phyloP scores from a whole-genome alignment of 306 rosid genomes.

The Prunus fruticosa region DNA sequence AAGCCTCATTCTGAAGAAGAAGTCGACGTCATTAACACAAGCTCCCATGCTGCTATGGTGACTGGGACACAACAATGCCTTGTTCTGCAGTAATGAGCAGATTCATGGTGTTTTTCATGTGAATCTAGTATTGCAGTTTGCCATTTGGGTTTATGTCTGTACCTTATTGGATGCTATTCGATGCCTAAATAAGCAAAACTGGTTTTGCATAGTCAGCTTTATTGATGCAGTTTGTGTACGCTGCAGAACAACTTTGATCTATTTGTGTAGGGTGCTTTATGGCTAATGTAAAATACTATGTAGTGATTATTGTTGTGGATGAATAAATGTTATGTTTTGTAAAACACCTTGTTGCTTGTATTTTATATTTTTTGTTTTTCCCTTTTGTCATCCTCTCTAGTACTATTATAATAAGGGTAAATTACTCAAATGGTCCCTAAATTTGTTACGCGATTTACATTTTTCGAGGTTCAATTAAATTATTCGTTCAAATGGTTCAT shows the following conservation, averaged over 20 bases:
- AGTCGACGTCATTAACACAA: slow-evolving; percentile 30
- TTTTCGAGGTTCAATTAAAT: too few species aligned
- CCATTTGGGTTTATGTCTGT: slow-evolving; percentile 28
- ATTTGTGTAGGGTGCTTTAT: slow-evolving; percentile 11
- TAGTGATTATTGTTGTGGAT: slow-evolving; percentile 8
- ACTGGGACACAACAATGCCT: slow-evolving; percentile 69
- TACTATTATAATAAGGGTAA: too few species aligned
- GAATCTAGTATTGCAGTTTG: slow-evolving; percentile 28
- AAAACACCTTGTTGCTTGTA: background rate
- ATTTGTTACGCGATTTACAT: too few species aligned
- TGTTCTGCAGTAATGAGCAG: slow-evolving; percentile 49
- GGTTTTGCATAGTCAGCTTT: slow-evolving; percentile 26
- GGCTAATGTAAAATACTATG: slow-evolving; percentile 24
- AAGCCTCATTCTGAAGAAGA: slow-evolving; percentile 24
- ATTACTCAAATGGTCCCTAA: too few species aligned
- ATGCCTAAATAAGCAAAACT: slow-evolving; percentile 36
- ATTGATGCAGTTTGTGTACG: slow-evolving; percentile 12
- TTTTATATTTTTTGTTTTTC: background rate
- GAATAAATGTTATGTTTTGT: slow-evolving; percentile 13
- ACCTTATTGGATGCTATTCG: slow-evolving; percentile 24
- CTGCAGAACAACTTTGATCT: slow-evolving; percentile 20
- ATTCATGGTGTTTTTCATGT: slow-evolving; percentile 15
- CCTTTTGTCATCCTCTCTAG: background rate
- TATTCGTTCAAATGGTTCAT: too few species aligned
- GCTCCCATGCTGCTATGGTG: slow-evolving; percentile 34